These are phyloP conservation scores for Hansfordia pulvinata DNA, from an alignment of 2,329 filamentous ascomycete species.

Conservation along the genomic window DNA sequence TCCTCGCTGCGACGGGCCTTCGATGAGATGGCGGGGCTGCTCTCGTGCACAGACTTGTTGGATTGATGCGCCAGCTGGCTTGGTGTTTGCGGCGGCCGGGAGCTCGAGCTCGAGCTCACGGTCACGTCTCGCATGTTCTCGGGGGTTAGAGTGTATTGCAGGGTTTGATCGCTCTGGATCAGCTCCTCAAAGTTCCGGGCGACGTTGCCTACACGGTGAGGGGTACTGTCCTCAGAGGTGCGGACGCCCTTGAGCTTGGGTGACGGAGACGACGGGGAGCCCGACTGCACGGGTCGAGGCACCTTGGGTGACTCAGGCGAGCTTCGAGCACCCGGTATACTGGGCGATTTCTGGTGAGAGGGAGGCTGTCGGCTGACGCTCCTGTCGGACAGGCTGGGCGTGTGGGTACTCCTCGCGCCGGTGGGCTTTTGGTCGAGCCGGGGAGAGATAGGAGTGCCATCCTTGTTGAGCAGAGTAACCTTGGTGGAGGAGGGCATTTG, in stretches of 20 bases:
- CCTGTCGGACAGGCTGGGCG: conserved; percentile 16
- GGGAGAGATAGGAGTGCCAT: too few relatives aligned
- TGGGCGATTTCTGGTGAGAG: conserved; percentile 6
- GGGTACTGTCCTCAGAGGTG: conserved; percentile 42
- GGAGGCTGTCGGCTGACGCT: conserved; percentile 12
- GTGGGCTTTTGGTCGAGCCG: conserved; percentile 7
- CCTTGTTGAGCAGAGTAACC: too few relatives aligned
- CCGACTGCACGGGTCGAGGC: conserved; percentile 27
- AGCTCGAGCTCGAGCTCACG: conserved; percentile 29
- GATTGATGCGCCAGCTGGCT: conserved; percentile 16
- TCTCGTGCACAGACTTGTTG: conserved; percentile 22
- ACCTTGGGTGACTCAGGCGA: conserved; percentile 15
- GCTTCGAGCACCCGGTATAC: conserved; percentile 4
- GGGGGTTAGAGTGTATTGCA: conserved; percentile 71
- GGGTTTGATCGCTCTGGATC: conserved; percentile 70
- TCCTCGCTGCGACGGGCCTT: conserved; percentile 34
- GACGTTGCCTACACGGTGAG: conserved; percentile 38
- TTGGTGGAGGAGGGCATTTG: too few relatives aligned
- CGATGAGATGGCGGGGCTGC: conserved; percentile 25
- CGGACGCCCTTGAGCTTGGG: conserved; percentile 39
- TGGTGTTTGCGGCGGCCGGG: not conserved
- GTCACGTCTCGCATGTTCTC: conserved; percentile 67
- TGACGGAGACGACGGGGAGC: conserved; percentile 35
- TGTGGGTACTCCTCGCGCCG: conserved; percentile 10
- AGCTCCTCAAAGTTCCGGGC: conserved; percentile 63